Evolutionary conservation across 352 stramenopile genomes (phyloP), one percentile per base, ranked within the genome.

Genomic region (Phytophthora fragariaefolia): DNA sequence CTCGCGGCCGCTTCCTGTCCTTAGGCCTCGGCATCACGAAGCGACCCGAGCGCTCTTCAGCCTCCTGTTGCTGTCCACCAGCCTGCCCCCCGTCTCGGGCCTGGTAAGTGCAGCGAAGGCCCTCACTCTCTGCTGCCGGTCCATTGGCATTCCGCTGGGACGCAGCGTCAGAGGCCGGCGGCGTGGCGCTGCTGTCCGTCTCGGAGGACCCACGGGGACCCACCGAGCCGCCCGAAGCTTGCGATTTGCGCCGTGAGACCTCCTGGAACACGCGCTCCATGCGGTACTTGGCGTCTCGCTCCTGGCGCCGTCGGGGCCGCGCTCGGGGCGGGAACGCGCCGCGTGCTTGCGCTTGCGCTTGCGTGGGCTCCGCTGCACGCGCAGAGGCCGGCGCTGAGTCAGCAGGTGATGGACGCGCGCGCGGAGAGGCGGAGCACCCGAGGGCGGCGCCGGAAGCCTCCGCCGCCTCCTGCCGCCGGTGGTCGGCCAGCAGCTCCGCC

Each of bases 251-350:
- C 2, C 75, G 62, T 23, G 71, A 83, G 0, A 88, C 72, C 42
- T 88, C 72, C 18, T 80, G 54, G 40, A 82, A 88, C 23, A 88
- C 79, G 27, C 72, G 74, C 50, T 85, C 71, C 79, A 88, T 88
- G 20, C 79, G 74, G 46, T 76, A 61, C 48, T 80, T 75, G 9
- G 71, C 63, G 43, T 83, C 69, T 27, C 27, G 65, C 12, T 66
- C 52, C 22, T 67, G 22, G 7, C 49, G 62, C 12, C 49, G 24
- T 42, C 30, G 45, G 62, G 40, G 26, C 32, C 45, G 49, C 28
- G 54, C 46, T 63, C 42, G 26, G 9, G 60, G 23, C 47, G 61
- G 53, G 22, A 59, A 36, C n/a, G 43, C 18, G 40, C 26, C 43
- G 9, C 23, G 6, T 4, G 27, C 24, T 47, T 49, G 48, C 45